phyloP scores from a whole-genome alignment of 345 rosid species.

The Erysimum cheiranthoides region DNA sequence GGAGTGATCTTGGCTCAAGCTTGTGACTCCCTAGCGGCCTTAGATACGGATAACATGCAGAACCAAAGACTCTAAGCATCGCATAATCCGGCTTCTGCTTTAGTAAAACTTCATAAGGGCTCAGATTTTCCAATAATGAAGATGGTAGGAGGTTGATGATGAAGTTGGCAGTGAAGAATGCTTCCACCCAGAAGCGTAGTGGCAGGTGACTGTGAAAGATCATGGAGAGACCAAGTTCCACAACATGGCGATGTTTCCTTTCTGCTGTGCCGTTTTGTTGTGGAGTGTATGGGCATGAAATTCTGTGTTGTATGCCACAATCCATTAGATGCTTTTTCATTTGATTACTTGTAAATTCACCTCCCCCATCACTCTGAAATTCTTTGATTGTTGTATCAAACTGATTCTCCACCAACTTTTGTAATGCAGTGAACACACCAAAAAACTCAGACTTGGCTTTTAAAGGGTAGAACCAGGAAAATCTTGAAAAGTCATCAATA shows the following conservation, averaged over 20 bases:
- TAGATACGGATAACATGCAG: neutral
- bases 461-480: neutral
- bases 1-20: neutral
- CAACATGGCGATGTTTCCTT: neutral
- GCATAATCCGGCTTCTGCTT: neutral
- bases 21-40: neutral
- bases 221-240: neutral
- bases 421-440: neutral
- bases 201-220: neutral
- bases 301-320: neutral
- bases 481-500: neutral
- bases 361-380: neutral
- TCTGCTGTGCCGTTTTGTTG: neutral
- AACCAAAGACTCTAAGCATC: neutral
- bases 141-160: neutral
- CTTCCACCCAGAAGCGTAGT: neutral
- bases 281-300: neutral
- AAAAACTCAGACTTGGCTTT: neutral
- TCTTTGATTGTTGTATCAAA: neutral
- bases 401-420: neutral
- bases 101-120: fast-evolving
- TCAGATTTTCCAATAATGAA: too few relatives aligned
- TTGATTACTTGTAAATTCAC: neutral
- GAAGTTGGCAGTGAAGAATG: neutral
- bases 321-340: neutral